Conservation (phyloP, 2,329 filamentous ascomycete species). For the Ceratocystis ficicola region DNA sequence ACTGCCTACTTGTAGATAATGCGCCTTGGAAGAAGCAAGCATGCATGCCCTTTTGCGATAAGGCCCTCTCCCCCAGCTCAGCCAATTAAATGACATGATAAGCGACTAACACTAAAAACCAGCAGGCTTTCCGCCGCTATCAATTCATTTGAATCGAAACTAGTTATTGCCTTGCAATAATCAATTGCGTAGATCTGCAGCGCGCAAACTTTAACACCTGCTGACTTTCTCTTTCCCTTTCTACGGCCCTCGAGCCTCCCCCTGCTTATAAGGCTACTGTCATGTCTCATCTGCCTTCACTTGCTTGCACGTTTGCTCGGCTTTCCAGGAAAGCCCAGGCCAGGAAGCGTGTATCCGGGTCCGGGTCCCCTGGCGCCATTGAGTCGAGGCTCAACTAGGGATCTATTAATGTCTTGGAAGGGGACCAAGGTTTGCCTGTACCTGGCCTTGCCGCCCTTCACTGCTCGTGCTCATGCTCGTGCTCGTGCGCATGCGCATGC, state of each 20-base stretch:
- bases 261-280: neutral
- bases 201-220: neutral
- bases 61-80: neutral
- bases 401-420: conserved; percentile 1
- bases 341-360: neutral
- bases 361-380: neutral
- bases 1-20: conserved; percentile 5
- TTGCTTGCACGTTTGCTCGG: neutral
- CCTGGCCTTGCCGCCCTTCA: neutral
- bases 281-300: conserved; percentile 10
- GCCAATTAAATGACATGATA: neutral
- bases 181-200: neutral
- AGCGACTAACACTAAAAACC: neutral
- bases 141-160: neutral
- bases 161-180: neutral
- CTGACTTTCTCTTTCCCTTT: neutral
- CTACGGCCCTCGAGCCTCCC: conserved; percentile 1
- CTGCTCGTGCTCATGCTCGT: neutral
- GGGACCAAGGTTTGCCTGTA: neutral
- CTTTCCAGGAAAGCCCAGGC: neutral
- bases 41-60: neutral
- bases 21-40: too few relatives aligned
- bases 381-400: neutral
- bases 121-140: neutral
- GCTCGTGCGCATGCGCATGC: neutral